A percentile compares a stretch with the other conserved stretches of the same genome.
These are phyloP conservation scores for Podaxis sp. DNA, from an alignment of 768 basidiomycete species.

Conservation along the genomic window DNA sequence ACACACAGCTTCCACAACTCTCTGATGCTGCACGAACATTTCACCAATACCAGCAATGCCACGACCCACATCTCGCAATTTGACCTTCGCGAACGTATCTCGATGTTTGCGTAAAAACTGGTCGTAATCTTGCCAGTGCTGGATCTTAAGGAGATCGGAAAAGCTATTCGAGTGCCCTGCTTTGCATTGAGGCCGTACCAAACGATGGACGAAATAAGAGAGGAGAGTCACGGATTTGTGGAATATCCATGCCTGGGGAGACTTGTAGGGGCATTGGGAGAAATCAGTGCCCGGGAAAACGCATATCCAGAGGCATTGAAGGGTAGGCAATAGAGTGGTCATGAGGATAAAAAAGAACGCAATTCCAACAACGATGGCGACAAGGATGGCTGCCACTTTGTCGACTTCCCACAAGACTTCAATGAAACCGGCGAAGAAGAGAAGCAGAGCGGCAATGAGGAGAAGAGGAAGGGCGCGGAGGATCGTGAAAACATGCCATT, in stretches of 20 bases:
- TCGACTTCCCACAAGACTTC: constrained; percentile 19
- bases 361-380: constrained; percentile 12
- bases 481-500: constrained; percentile 21
- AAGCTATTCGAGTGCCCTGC: background rate
- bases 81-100: background rate
- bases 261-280: constrained; percentile 14
- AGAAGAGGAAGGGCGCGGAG: constrained; percentile 17
- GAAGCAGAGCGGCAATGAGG: constrained; percentile 17
- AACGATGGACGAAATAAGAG: background rate
- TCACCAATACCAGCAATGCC: background rate
- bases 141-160: background rate
- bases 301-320: constrained; percentile 9
- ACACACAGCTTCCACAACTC: background rate
- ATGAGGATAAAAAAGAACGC: constrained; percentile 14
- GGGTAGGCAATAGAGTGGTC: constrained; percentile 19
- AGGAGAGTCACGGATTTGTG: background rate
- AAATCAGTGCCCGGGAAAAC: background rate
- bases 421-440: constrained; percentile 22
- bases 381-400: constrained; percentile 12
- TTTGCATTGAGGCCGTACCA: background rate
- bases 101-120: background rate
- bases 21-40: constrained; percentile 1
- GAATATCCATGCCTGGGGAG: constrained; percentile 15
- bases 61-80: background rate
- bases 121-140: constrained; percentile 1